Percentiles rank a stretch among this genome's conserved stretches.
Conservation (phyloP, 495 filamentous ascomycete genomes). For the Hypoxylon lenormandii region DNA sequence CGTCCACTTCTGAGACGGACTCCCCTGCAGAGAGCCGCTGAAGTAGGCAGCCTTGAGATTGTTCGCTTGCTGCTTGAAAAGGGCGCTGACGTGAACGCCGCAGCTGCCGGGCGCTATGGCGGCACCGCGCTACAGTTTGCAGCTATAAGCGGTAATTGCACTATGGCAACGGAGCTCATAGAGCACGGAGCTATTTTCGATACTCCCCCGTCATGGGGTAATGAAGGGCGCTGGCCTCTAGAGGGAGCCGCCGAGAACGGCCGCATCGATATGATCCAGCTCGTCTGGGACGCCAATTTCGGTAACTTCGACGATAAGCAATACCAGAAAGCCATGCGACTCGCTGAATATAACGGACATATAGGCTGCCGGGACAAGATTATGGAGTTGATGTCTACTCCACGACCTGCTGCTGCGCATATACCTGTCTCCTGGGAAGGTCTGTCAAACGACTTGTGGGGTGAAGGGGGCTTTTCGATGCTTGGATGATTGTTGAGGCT, state of each 20-base stretch:
- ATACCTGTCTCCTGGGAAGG: too few relatives aligned
- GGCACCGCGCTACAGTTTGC: constrained; percentile 42
- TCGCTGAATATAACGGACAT: constrained; percentile 30
- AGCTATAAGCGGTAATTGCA: constrained; percentile 38
- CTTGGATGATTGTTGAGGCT: too few relatives aligned
- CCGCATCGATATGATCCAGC: constrained; percentile 59
- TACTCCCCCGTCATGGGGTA: constrained; percentile 21
- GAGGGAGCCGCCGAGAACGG: constrained; percentile 61
- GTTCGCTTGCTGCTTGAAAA: constrained; percentile 29
- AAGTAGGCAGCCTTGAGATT: constrained; percentile 48
- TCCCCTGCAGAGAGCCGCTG: constrained; percentile 46
- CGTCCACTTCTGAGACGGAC: constrained; percentile 19
- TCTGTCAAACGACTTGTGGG: too few relatives aligned
- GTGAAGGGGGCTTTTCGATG: too few relatives aligned
- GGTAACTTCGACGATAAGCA: constrained; percentile 15
- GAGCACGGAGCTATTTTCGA: constrained; percentile 47
- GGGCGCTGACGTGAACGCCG: constrained; percentile 36
- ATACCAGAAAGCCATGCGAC: constrained; percentile 32
- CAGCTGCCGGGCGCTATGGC: constrained; percentile 42
- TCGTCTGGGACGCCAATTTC: constrained; percentile 51
- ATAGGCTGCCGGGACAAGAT: constrained; percentile 29
- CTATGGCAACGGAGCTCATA: constrained; percentile 39
- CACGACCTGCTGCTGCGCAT: background rate
- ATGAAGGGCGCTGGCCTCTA: constrained; percentile 56
- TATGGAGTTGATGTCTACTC: background rate